Conservation (phyloP, 2,329 filamentous ascomycete genomes). For the Sporothrix mexicana region DNA sequence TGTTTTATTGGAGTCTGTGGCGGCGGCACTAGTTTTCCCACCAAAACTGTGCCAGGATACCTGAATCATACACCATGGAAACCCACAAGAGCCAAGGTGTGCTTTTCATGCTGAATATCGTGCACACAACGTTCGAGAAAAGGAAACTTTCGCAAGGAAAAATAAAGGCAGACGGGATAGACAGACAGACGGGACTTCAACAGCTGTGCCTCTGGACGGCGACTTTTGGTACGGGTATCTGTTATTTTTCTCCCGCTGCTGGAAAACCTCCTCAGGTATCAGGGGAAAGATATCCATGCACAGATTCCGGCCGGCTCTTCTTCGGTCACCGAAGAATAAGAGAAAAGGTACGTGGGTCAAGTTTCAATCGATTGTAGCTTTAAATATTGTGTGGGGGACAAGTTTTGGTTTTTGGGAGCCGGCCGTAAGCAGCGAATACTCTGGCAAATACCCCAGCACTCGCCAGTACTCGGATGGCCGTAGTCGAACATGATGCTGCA, state of each 20-base stretch:
- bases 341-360: background rate
- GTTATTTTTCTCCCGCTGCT: background rate
- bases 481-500: background rate
- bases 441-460: too few relatives aligned
- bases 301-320: background rate
- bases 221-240: background rate
- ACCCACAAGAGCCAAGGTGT: background rate
- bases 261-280: background rate
- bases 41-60: background rate
- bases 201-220: background rate
- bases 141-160: background rate
- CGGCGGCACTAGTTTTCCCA: background rate
- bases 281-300: background rate
- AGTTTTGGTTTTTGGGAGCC: background rate
- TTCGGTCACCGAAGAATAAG: background rate
- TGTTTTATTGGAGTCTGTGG: too few relatives aligned
- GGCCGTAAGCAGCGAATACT: background rate
- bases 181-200: background rate
- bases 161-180: background rate
- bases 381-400: background rate
- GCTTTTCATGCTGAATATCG: background rate
- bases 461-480: too few relatives aligned
- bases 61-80: background rate
- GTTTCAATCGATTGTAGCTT: conserved; percentile 6
- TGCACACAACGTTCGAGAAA: background rate